A percentile compares a stretch with the other conserved stretches of the same genome.
phyloP scores from a whole-genome alignment of 2,329 filamentous ascomycete species.

The Niveomyces coronatus region DNA sequence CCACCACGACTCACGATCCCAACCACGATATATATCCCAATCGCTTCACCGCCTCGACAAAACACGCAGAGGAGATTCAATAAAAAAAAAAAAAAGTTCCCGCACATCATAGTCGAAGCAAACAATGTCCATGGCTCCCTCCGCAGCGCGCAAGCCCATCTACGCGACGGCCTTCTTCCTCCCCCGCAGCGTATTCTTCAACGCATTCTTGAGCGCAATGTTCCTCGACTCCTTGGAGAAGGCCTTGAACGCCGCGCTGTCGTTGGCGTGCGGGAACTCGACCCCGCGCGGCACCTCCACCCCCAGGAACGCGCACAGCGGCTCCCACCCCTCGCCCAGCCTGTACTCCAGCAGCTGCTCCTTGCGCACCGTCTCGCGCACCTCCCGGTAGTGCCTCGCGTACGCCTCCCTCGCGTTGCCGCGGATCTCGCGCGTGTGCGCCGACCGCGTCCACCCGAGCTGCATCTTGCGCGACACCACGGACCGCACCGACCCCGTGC shows the following conservation, averaged over 20 bases:
- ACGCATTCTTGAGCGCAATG: not conserved
- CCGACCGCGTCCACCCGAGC: slow-evolving; percentile 10
- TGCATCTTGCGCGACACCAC: slow-evolving; percentile 9
- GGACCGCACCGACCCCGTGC: not conserved
- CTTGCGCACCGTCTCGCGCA: slow-evolving; percentile 15
- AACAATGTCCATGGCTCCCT: too few species aligned
- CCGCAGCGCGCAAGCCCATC: too few species aligned
- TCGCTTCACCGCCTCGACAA: too few species aligned
- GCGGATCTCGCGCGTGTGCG: not conserved
- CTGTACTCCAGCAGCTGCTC: slow-evolving; percentile 20
- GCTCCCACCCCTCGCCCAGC: slow-evolving; percentile 21
- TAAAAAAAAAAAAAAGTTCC: too few species aligned
- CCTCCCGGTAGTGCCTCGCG: slow-evolving; percentile 17
- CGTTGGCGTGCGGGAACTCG: slow-evolving; percentile 20
- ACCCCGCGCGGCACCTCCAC: slow-evolving; percentile 18
- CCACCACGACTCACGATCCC: too few species aligned
- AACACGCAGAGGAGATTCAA: too few species aligned
- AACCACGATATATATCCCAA: too few species aligned
- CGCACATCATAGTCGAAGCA: too few species aligned
- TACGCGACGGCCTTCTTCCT: too few species aligned
- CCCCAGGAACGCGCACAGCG: slow-evolving; percentile 24
- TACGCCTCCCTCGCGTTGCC: slow-evolving; percentile 14
- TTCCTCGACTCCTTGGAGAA: not conserved
- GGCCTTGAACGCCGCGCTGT: slow-evolving; percentile 4
- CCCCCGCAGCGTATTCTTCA: not conserved